phyloP scores from a whole-genome alignment of 805 yeast species.

The Wickerhamomyces subpelliculosus region DNA sequence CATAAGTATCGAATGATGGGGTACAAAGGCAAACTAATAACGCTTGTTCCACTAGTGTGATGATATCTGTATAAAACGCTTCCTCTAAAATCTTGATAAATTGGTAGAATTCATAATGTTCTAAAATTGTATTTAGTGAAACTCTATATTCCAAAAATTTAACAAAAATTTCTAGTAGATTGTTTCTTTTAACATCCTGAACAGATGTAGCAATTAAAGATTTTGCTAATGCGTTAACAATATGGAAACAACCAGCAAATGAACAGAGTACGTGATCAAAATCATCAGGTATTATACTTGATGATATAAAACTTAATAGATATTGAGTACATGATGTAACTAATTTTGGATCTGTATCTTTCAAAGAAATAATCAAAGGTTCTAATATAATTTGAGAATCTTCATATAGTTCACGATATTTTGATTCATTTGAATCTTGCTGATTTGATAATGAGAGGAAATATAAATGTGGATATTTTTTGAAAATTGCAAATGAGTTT shows the following conservation, averaged over 20 bases:
- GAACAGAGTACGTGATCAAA: conserved; percentile 26
- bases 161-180: conserved; percentile 31
- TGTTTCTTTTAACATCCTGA: conserved; percentile 25
- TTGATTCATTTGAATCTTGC: conserved; percentile 1
- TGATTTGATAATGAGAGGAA: no score
- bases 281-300: conserved; percentile 24
- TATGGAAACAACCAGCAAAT: conserved; percentile 30
- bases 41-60: conserved; percentile 42
- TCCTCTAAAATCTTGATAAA: conserved; percentile 20
- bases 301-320: conserved; percentile 23
- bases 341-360: conserved; percentile 29
- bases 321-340: conserved; percentile 30
- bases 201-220: conserved; percentile 24
- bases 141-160: conserved; percentile 32
- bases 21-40: conserved; percentile 45
- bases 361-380: conserved; percentile 33
- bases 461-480: conserved; percentile 27
- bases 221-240: conserved; percentile 32
- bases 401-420: conserved; percentile 4
- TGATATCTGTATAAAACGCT: conserved; percentile 25
- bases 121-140: conserved; percentile 22
- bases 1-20: conserved; percentile 42
- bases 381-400: conserved; percentile 12
- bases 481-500: conserved; percentile 25
- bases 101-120: conserved; percentile 17